phyloP scores from a whole-genome alignment of 108 stramenopile species.

The Nitzschia sp. region DNA sequence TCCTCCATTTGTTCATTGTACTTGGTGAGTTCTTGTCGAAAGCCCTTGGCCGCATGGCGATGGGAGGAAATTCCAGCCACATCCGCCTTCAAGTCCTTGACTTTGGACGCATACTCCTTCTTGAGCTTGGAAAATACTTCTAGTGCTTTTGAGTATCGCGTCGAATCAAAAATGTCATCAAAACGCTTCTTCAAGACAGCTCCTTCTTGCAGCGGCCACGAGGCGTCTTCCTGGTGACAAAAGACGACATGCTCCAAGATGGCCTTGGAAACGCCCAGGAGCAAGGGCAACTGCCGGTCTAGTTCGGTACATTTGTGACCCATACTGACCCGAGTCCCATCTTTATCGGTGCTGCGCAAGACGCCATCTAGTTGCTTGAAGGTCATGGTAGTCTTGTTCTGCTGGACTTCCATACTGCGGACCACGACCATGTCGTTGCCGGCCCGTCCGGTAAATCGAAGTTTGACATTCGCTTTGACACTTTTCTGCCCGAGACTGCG shows the following conservation, averaged over 20 bases:
- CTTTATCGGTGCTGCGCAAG: conserved; percentile 62
- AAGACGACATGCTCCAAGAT: conserved; percentile 93
- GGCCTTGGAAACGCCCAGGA: conserved; percentile 92
- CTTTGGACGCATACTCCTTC: conserved; percentile 59
- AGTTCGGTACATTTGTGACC: conserved; percentile 93
- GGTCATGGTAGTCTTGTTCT: conserved; percentile 77
- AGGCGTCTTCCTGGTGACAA: conserved; percentile 34
- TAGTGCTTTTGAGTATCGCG: conserved; percentile 89
- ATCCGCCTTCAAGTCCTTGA: conserved; percentile 86
- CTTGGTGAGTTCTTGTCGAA: conserved; percentile 64
- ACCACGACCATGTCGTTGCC: conserved; percentile 86
- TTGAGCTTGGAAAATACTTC: conserved; percentile 88
- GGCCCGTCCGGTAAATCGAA: conserved; percentile 77
- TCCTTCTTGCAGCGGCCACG: conserved; percentile 97
- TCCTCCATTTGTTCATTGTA: conserved; percentile 63
- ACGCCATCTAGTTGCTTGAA: conserved; percentile 94
- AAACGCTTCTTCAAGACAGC: conserved; percentile 98
- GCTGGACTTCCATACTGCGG: conserved; percentile 89
- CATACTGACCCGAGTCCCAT: conserved; percentile 64
- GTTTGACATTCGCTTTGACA: conserved; percentile 86
- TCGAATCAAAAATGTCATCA: conserved; percentile 99
- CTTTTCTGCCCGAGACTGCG: conserved; percentile 53
- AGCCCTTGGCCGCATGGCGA: conserved; percentile 78
- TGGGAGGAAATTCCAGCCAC: conserved; percentile 77
- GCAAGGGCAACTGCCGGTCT: conserved; percentile 81